phyloP scores from a whole-genome alignment of 768 basidiomycete genomes.

The Macrolepiota fuliginosa region DNA sequence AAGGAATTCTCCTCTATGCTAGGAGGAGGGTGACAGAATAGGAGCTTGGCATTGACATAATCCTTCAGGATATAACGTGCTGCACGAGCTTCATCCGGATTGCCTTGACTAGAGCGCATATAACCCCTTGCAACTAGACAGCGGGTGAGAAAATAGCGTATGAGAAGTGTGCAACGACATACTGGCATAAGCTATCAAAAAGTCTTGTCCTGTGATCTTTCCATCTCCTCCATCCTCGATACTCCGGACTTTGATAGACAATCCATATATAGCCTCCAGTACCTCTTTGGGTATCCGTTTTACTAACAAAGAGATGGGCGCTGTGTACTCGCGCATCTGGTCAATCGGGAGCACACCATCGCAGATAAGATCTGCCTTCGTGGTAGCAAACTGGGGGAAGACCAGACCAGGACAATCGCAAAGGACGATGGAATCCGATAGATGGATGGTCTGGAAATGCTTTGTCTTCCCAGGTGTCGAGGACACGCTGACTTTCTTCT shows the following conservation, averaged over 20 bases:
- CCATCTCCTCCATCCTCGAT: constrained; percentile 87
- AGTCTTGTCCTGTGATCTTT: constrained; percentile 68
- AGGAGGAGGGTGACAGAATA: constrained; percentile 92
- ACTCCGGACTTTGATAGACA: constrained; percentile 61
- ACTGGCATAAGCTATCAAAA: constrained; percentile 93
- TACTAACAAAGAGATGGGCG: constrained; percentile 75
- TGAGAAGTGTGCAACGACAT: constrained; percentile 32
- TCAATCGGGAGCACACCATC: constrained; percentile 98
- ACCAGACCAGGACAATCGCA: constrained; percentile 99
- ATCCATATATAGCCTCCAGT: constrained; percentile 88
- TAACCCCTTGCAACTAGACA: constrained; percentile 85
- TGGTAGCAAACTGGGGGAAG: constrained; percentile 97
- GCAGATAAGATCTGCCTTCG: constrained; percentile 92
- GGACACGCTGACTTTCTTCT: constrained; percentile 97
- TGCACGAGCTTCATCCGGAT: constrained; percentile 94
- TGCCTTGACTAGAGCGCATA: constrained; percentile 91
- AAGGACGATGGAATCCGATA: constrained; percentile 82
- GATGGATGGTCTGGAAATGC: constrained; percentile 96
- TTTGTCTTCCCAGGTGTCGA: constrained; percentile 98
- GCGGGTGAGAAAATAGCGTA: constrained; percentile 7
- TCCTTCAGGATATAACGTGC: constrained; percentile 94
- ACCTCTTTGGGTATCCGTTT: constrained; percentile 78
- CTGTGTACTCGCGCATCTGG: constrained; percentile 92
- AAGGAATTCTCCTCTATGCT: constrained; percentile 61
- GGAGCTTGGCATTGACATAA: constrained; percentile 91